Percentiles rank a stretch among this genome's conserved stretches.
Evolutionary conservation across 192 early-diverging fungal species (phyloP).

Genomic region (Coemansia sp.): DNA sequence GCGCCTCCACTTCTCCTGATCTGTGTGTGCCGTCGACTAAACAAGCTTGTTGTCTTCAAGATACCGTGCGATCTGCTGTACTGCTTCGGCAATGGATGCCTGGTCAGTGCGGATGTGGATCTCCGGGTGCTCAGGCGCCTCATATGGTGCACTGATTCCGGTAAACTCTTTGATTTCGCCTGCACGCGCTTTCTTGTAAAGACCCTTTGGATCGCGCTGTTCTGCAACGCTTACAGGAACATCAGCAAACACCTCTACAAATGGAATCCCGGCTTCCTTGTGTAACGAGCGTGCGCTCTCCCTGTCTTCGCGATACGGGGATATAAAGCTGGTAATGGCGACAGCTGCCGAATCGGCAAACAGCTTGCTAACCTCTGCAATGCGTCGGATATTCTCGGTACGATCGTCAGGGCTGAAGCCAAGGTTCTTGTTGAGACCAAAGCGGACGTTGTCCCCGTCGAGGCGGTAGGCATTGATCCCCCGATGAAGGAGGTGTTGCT

Average conservation of each 20-base stretch:
- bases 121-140: conserved; percentile 79
- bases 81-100: conserved; percentile 59
- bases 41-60: conserved; percentile 30
- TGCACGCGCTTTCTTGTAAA: conserved; percentile 93
- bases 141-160: conserved; percentile 91
- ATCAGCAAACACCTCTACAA: conserved; percentile 88
- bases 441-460: conserved; percentile 97
- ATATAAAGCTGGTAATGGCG: conserved; percentile 88
- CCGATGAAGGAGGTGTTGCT: conserved; percentile 79
- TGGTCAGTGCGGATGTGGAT: conserved; percentile 81
- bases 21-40: not conserved
- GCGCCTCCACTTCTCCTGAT: too few species aligned
- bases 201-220: conserved; percentile 89
- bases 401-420: conserved; percentile 89
- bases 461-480: conserved; percentile 81
- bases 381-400: conserved; percentile 93
- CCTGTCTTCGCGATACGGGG: conserved; percentile 81
- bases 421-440: conserved; percentile 93
- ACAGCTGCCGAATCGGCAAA: conserved; percentile 85
- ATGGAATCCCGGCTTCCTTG: conserved; percentile 71
- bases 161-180: conserved; percentile 96
- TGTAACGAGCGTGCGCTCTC: conserved; percentile 78
- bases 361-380: conserved; percentile 82
- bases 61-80: conserved; percentile 38
- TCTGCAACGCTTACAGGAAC: conserved; percentile 85